Evolutionary conservation across 1,284 basidiomycete genomes (phyloP).

Genomic region (Malassezia obtusa): DNA sequence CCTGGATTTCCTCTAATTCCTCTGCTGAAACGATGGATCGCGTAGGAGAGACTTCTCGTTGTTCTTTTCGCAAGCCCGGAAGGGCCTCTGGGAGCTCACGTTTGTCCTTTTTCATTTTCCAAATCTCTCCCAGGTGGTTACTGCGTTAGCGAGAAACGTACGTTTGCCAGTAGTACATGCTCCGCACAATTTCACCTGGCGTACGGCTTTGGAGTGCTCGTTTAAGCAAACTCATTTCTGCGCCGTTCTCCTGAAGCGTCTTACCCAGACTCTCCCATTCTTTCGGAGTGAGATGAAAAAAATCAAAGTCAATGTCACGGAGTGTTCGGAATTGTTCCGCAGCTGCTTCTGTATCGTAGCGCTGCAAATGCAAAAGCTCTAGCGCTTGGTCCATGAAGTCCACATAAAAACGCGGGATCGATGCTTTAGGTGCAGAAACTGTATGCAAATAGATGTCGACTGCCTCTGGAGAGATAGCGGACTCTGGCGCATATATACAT

Average conservation of each 20-base stretch:
- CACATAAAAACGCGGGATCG: constrained; percentile 55
- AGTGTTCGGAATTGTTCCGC: not conserved
- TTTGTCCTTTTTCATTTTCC: not conserved
- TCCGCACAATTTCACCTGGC: constrained; percentile 68
- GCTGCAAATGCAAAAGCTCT: constrained; percentile 59
- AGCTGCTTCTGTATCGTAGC: not conserved
- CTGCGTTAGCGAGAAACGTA: constrained; percentile 33
- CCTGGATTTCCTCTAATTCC: not conserved
- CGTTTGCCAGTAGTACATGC: constrained; percentile 79
- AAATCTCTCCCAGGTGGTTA: not conserved
- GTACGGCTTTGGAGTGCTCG: constrained; percentile 64
- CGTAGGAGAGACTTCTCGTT: constrained; percentile 10
- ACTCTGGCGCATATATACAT: constrained; percentile 50
- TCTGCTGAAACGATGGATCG: not conserved
- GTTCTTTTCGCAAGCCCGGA: not conserved
- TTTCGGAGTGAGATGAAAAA: constrained; percentile 56
- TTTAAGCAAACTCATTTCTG: constrained; percentile 66
- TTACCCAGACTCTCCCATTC: constrained; percentile 68
- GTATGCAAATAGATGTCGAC: constrained; percentile 68
- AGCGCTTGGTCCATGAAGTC: constrained; percentile 74
- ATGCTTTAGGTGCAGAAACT: constrained; percentile 21
- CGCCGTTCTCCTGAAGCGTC: constrained; percentile 60
- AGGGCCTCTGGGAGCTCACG: not conserved
- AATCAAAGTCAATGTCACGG: constrained; percentile 45
- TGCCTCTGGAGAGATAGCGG: constrained; percentile 42